Evolutionary conservation across 2,329 filamentous ascomycete species (phyloP).

Genomic region (Nigrograna mackinnonii): DNA sequence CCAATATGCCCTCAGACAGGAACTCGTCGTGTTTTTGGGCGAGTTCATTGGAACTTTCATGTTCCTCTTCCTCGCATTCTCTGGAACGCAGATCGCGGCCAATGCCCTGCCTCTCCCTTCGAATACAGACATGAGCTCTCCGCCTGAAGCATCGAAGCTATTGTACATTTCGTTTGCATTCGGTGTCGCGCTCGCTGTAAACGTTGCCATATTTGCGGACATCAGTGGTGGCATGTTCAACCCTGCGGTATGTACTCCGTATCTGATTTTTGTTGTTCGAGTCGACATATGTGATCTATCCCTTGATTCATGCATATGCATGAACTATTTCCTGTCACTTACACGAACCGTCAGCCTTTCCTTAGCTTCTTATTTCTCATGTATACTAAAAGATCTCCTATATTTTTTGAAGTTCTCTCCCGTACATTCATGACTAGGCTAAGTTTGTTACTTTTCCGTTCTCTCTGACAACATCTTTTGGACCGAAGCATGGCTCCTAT

Average conservation of each 20-base stretch:
- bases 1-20: too few species aligned
- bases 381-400: too few species aligned
- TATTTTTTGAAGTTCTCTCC: too few species aligned
- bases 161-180: conserved; percentile 39
- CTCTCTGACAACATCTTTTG: too few species aligned
- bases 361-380: conserved; percentile 2
- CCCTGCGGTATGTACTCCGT: conserved; percentile 34
- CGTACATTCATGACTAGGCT: too few species aligned
- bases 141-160: conserved; percentile 29
- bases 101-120: not conserved
- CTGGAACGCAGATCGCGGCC: conserved; percentile 47
- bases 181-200: conserved; percentile 37
- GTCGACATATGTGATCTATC: too few species aligned
- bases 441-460: too few species aligned
- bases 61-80: conserved; percentile 44
- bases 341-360: too few species aligned
- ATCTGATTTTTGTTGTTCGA: too few species aligned
- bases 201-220: conserved; percentile 40
- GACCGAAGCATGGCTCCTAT: too few species aligned
- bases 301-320: too few species aligned
- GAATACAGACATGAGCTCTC: conserved; percentile 9
- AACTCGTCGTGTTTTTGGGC: conserved; percentile 35
- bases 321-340: too few species aligned
- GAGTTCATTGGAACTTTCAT: conserved; percentile 52
- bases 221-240: conserved; percentile 37